Conservation (phyloP, 2,329 filamentous ascomycete genomes). For the Dactylellina drechsleri region DNA sequence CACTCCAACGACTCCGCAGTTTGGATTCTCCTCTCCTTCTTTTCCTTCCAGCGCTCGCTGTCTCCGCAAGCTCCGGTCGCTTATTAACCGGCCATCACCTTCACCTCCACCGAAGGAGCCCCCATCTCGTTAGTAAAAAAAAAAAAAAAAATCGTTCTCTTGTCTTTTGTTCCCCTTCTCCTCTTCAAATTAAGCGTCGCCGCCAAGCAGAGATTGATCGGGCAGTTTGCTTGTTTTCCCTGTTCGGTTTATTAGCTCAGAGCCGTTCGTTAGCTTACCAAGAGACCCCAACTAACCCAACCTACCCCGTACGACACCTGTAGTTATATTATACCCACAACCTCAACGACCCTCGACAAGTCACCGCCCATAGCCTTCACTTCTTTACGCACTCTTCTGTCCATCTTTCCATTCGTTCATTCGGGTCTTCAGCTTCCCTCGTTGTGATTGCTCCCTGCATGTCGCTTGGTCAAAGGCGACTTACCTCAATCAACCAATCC, state of each 20-base stretch:
- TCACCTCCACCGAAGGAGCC: background rate
- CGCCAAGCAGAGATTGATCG: constrained; percentile 43
- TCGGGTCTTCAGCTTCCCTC: too few relatives aligned
- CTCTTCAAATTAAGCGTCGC: constrained; percentile 22
- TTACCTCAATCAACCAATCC: constrained; percentile 22
- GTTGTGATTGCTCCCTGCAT: constrained; percentile 36
- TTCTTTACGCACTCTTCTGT: too few relatives aligned
- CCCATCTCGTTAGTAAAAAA: too few relatives aligned
- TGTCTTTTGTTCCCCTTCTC: background rate
- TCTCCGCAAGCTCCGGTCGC: background rate
- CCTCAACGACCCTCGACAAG: constrained; percentile 16
- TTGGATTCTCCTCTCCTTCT: constrained; percentile 5
- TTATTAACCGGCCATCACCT: constrained; percentile 2
- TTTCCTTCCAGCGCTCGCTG: constrained; percentile 2
- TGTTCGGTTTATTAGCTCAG: constrained; percentile 13
- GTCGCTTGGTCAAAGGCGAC: constrained; percentile 46
- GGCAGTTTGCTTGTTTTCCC: constrained; percentile 32
- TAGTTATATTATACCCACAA: constrained; percentile 16
- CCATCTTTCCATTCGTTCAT: too few relatives aligned
- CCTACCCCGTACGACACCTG: constrained; percentile 35
- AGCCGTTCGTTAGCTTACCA: constrained; percentile 4
- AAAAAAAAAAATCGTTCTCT: background rate
- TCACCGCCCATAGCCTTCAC: constrained; percentile 10
- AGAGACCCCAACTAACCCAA: constrained; percentile 14
- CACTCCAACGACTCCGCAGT: constrained; percentile 38